Conservation (phyloP, 179 eudicot species). For the Beta lomatogona region DNA sequence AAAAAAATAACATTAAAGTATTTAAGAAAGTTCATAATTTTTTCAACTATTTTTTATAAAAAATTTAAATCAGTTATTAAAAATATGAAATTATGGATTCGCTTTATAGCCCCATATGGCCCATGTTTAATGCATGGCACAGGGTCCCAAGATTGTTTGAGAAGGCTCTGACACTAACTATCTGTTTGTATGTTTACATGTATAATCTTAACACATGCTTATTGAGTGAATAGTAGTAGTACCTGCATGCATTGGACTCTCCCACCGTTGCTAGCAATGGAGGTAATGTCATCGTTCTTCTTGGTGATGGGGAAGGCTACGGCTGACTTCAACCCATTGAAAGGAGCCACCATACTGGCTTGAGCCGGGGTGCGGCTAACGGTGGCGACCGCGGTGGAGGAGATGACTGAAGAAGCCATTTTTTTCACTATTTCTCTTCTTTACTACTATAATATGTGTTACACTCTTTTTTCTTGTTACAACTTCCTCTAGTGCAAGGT, state of each 20-base stretch:
- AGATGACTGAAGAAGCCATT: constrained; percentile 25
- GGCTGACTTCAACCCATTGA: constrained; percentile 43
- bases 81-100: too few relatives aligned
- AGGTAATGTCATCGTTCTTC: constrained; percentile 37
- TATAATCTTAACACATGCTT: too few relatives aligned
- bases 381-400: constrained; percentile 32
- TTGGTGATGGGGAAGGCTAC: constrained; percentile 13
- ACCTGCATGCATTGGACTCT: constrained; percentile 53
- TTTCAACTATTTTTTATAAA: too few relatives aligned
- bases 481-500: background rate
- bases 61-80: too few relatives aligned
- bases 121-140: too few relatives aligned
- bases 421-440: background rate
- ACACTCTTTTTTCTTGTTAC: background rate
- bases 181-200: too few relatives aligned
- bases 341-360: constrained; percentile 36
- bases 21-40: too few relatives aligned
- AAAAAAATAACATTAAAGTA: too few relatives aligned
- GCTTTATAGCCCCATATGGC: too few relatives aligned
- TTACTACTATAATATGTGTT: background rate
- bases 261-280: constrained; percentile 43
- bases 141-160: too few relatives aligned
- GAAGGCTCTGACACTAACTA: too few relatives aligned
- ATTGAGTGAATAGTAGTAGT: background rate
- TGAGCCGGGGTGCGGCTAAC: constrained; percentile 27